Conservation (phyloP, 495 filamentous ascomycete genomes). For the Thozetella sp. region DNA sequence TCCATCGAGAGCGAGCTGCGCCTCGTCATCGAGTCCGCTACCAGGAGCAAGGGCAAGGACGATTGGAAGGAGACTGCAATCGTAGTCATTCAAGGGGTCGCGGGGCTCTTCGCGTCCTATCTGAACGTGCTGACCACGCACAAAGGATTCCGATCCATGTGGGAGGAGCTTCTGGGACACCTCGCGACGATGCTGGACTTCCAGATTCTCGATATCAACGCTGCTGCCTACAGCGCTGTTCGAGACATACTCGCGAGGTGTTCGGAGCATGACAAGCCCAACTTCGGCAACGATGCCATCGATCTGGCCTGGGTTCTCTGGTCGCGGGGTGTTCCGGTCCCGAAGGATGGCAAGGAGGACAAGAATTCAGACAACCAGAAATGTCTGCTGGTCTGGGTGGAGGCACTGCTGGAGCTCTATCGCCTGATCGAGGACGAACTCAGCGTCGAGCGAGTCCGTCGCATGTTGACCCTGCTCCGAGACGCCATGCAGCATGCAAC, state of each 20-base stretch:
- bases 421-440: constrained; percentile 71
- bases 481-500: constrained; percentile 60
- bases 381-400: constrained; percentile 76
- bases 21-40: constrained; percentile 17
- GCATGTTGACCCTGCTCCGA: constrained; percentile 63
- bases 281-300: constrained; percentile 58
- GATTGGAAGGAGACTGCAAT: constrained; percentile 80
- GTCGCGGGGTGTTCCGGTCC: constrained; percentile 61
- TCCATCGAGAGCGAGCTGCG: constrained; percentile 52
- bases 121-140: constrained; percentile 61
- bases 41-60: constrained; percentile 37
- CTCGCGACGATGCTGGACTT: constrained; percentile 62
- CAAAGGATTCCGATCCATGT: constrained; percentile 60
- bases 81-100: constrained; percentile 70
- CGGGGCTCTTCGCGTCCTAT: constrained; percentile 68
- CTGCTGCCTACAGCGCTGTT: constrained; percentile 69
- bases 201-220: constrained; percentile 67
- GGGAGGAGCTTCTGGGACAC: constrained; percentile 69
- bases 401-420: constrained; percentile 77
- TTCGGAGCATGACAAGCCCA: constrained; percentile 42
- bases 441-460: constrained; percentile 57
- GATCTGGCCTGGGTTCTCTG: constrained; percentile 74
- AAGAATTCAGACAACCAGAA: constrained; percentile 68
- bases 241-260: constrained; percentile 64
- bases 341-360: constrained; percentile 39